Conservation (phyloP, 441 rosid species). For the Croton laevigatus region DNA sequence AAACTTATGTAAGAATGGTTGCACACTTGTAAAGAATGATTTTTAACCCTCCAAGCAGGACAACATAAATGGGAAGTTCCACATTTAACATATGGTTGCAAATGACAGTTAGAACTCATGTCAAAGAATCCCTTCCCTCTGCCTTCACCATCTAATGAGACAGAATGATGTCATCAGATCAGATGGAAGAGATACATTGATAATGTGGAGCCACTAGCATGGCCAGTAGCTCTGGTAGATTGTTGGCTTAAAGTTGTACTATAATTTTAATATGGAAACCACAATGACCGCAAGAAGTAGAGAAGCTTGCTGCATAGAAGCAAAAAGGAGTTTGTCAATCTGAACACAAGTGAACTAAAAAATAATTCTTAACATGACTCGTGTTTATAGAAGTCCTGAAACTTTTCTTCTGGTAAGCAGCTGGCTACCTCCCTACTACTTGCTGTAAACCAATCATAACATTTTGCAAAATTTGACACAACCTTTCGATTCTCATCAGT, state of each 20-base stretch:
- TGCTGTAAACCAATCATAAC: not conserved
- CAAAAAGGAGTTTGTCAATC: not conserved
- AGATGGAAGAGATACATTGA: too few species aligned
- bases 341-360: too few species aligned
- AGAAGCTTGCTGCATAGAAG: not conserved
- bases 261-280: too few species aligned
- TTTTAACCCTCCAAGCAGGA: not conserved
- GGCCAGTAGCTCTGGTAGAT: too few species aligned
- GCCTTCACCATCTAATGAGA: not conserved
- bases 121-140: constrained; percentile 1
- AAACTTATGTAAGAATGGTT: not conserved
- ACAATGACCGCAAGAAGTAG: too few species aligned
- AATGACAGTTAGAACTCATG: not conserved
- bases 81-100: constrained; percentile 5
- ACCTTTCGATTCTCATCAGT: not conserved
- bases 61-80: not conserved
- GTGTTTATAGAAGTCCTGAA: not conserved
- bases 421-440: not conserved
- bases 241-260: too few species aligned
- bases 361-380: not conserved
- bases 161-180: not conserved
- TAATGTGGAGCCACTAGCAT: too few species aligned
- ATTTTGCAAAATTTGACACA: not conserved
- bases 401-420: not conserved
- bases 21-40: not conserved